Evolutionary conservation across 352 stramenopile genomes (phyloP), one percentile per base, ranked within the genome.

Genomic region (Globisporangium yorkense): DNA sequence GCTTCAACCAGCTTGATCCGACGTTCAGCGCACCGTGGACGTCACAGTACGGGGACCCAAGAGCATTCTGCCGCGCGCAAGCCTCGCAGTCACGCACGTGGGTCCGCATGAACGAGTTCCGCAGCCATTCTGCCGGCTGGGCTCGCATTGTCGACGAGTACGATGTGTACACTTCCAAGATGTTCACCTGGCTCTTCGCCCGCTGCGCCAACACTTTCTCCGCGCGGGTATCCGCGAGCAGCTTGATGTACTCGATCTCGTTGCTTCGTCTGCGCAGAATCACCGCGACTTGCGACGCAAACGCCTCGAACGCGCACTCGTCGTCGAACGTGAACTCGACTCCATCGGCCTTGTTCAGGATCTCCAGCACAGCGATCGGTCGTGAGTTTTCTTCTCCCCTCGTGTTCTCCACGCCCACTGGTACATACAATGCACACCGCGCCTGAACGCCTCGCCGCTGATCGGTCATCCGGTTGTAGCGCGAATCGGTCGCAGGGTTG

Each of bases 201-300:
- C 78, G 70, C 62, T 90, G 77, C 2, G 78, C 81, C 48, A 89
- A 53, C 27, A 91, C 74, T 50, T 89, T 84, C 43, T 91, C 84
- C 1, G 81, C 72, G 43, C 77, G 70, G 2, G 84, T 93, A 43
- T 93, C 88, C 1, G 80, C 80, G 33, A 96, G 65, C 24, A 96
- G 68, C 67, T 92, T 95, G 47, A 97, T 89, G 65, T 96, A 92
- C 50, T 92, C 75, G 39, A 95, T 93, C 56, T 97, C 89, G 37
- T 90, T 93, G 49, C 67, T 84, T 39, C 88, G 75, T 43, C 84
- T 78, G 13, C 84, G 77, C 35, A 97, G 55, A 31, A 96, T 91
- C 13, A 94, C 79, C 2, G 88, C 87, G 33, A 96, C 88, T 63
- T 95, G 81, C 50, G 78, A 84, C 8, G 84, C 84, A 54, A 96